phyloP scores from a whole-genome alignment of 768 basidiomycete species.

The Boletus subcaerulescens region DNA sequence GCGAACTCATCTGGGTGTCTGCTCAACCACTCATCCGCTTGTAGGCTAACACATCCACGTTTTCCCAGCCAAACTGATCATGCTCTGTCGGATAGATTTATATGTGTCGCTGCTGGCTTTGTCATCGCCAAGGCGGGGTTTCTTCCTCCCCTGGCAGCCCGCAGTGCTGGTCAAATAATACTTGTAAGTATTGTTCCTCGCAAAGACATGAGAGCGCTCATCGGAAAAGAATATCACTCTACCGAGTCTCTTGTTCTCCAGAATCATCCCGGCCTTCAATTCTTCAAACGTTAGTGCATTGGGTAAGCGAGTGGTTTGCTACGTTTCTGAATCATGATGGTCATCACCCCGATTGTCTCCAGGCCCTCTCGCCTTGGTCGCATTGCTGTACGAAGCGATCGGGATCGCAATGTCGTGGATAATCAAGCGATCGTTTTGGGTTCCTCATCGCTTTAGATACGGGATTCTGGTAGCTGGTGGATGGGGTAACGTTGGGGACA shows the following conservation, averaged over 20 bases:
- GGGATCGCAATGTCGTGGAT: slow-evolving; percentile 54
- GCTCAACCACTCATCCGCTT: slow-evolving; percentile 56
- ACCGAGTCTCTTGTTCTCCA: slow-evolving; percentile 68
- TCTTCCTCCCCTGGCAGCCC: slow-evolving; percentile 55
- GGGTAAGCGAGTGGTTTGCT: slow-evolving; percentile 36
- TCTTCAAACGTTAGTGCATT: slow-evolving; percentile 53
- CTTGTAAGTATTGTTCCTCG: slow-evolving; percentile 35
- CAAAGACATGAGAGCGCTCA: neutral
- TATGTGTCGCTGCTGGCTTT: slow-evolving; percentile 56
- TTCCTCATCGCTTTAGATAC: slow-evolving; percentile 72
- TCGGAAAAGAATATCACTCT: slow-evolving; percentile 48
- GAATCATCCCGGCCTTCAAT: slow-evolving; percentile 65
- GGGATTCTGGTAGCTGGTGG: slow-evolving; percentile 68
- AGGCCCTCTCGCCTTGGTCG: slow-evolving; percentile 67
- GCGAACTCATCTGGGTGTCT: slow-evolving; percentile 62
- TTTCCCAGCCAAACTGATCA: neutral
- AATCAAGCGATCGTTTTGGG: slow-evolving; percentile 67
- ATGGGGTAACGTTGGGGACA: slow-evolving; percentile 68
- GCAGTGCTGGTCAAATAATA: slow-evolving; percentile 57
- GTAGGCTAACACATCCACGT: slow-evolving; percentile 29
- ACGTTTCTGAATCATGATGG: neutral
- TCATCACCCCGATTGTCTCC: neutral
- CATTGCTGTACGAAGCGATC: slow-evolving; percentile 53
- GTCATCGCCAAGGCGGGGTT: slow-evolving; percentile 57
- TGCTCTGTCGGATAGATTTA: slow-evolving; percentile 37